phyloP scores from a whole-genome alignment of 306 rosid genomes.

The Neltuma alba region DNA sequence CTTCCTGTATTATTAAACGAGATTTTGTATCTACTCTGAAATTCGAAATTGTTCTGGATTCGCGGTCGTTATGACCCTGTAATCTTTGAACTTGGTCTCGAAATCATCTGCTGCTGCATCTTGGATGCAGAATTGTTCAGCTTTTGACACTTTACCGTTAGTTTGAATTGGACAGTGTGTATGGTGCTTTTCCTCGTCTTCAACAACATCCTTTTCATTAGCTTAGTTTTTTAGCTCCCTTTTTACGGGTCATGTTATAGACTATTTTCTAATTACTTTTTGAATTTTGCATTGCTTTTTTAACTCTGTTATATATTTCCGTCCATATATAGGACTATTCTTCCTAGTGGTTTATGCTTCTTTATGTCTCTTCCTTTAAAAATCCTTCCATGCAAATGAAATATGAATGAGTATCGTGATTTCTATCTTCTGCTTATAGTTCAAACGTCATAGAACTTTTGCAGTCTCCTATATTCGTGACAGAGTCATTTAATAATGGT shows the following conservation, averaged over 20 bases:
- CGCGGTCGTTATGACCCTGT: neutral
- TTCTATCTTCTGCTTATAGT: neutral
- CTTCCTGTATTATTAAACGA: neutral
- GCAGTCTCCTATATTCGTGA: neutral
- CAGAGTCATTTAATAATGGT: neutral
- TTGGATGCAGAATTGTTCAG: neutral
- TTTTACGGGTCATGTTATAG: neutral
- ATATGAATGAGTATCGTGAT: neutral
- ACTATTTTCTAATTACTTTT: constrained; percentile 5
- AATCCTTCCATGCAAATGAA: constrained; percentile 9
- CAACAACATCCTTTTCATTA: neutral
- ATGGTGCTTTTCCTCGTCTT: neutral
- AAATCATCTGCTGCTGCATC: constrained; percentile 9
- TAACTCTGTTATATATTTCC: neutral
- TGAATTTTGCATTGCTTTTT: constrained; percentile 26
- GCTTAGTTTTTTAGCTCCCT: neutral
- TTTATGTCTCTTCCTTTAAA: constrained; percentile 19
- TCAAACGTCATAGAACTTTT: neutral
- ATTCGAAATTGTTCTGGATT: neutral
- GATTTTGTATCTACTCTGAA: neutral
- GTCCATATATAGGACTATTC: neutral
- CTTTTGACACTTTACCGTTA: neutral
- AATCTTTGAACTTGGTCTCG: neutral
- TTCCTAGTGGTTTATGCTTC: neutral
- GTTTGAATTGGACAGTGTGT: neutral